Conservation (phyloP, 257 asterid species). For the Gentiana straminea region DNA sequence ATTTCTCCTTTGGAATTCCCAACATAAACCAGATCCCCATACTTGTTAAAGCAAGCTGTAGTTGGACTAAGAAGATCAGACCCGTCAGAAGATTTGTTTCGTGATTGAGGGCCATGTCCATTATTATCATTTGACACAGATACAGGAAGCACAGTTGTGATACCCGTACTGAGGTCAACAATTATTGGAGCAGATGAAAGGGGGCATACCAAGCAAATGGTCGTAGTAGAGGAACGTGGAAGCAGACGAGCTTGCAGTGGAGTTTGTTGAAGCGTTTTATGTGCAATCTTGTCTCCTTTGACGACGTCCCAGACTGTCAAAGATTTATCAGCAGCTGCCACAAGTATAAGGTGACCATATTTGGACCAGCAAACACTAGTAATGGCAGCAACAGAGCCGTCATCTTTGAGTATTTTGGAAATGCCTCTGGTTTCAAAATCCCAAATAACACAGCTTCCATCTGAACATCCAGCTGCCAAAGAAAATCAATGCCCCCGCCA, state of each 20-base stretch:
- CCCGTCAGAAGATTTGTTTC: constrained; percentile 68
- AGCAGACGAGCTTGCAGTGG: constrained; percentile 76
- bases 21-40: constrained; percentile 72
- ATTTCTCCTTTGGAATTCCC: constrained; percentile 92
- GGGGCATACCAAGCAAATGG: constrained; percentile 78
- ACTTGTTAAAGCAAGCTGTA: constrained; percentile 80
- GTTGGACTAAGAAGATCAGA: constrained; percentile 76
- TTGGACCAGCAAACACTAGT: constrained; percentile 90
- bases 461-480: constrained; percentile 79
- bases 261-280: constrained; percentile 51
- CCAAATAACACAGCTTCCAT: constrained; percentile 85
- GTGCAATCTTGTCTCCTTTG: constrained; percentile 63
- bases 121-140: constrained; percentile 41
- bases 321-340: constrained; percentile 80
- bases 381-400: constrained; percentile 60
- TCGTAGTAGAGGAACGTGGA: constrained; percentile 71
- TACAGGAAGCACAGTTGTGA: constrained; percentile 56
- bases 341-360: constrained; percentile 71
- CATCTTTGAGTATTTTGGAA: constrained; percentile 57
- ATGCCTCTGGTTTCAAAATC: constrained; percentile 90
- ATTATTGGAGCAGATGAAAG: constrained; percentile 86
- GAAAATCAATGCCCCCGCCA: not conserved
- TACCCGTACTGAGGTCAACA: constrained; percentile 45
- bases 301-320: constrained; percentile 86
- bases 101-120: constrained; percentile 39